A percentile compares a stretch with the other conserved stretches of the same genome.
Conservation (phyloP, 2,329 filamentous ascomycete species). For the Aspergillus sclerotialis region DNA sequence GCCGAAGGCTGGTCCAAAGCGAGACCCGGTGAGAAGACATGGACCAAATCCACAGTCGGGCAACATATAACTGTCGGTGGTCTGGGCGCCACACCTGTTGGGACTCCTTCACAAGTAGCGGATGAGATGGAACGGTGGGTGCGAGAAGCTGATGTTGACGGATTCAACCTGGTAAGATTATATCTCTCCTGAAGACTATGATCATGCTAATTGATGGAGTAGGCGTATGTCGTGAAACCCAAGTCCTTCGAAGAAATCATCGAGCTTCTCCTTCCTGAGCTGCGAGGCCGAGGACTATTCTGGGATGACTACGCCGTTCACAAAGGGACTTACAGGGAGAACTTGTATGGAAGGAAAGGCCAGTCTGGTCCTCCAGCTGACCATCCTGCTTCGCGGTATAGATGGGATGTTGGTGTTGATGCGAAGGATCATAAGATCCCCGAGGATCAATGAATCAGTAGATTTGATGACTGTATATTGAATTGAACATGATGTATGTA, state of each 20-base stretch:
- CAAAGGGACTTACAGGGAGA: conserved; percentile 35
- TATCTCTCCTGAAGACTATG: conserved; percentile 1
- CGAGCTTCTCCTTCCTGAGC: conserved; percentile 58
- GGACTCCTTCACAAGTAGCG: conserved; percentile 58
- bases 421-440: conserved; percentile 23
- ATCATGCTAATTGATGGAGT: neutral
- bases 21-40: conserved; percentile 55
- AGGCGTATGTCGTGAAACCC: conserved; percentile 61
- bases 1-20: conserved; percentile 47
- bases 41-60: conserved; percentile 65
- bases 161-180: conserved; percentile 61
- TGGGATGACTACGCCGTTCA: conserved; percentile 32
- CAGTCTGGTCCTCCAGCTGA: conserved; percentile 26
- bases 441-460: conserved; percentile 10
- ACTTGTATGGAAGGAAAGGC: conserved; percentile 25
- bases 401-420: conserved; percentile 31
- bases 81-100: conserved; percentile 57
- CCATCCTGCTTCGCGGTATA: conserved; percentile 31
- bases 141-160: conserved; percentile 62
- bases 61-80: conserved; percentile 63
- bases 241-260: conserved; percentile 62
- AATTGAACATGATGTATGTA: too few species aligned
- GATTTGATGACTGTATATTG: too few species aligned
- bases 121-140: conserved; percentile 64
- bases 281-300: conserved; percentile 48